These are phyloP conservation scores for Acrodontium crateriforme DNA, from an alignment of 2,329 filamentous ascomycete species.

Conservation along the genomic window DNA sequence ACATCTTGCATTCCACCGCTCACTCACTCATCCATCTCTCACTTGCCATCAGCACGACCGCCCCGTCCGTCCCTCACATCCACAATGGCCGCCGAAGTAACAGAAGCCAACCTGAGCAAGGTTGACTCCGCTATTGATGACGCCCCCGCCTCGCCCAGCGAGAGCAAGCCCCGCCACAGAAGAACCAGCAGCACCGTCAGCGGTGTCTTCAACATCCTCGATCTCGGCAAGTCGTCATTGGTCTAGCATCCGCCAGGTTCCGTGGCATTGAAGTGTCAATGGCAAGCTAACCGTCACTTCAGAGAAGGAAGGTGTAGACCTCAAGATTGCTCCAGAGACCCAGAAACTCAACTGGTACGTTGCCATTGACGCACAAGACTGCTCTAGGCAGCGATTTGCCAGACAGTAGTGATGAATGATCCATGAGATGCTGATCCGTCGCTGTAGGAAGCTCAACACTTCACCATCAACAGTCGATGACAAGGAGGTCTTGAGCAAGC, in stretches of 20 bases:
- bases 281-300: no score
- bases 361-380: neutral
- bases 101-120: slow-evolving; percentile 49
- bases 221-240: slow-evolving; percentile 69
- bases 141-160: slow-evolving; percentile 50
- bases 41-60: no score
- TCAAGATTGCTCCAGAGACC: slow-evolving; percentile 66
- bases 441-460: slow-evolving; percentile 78
- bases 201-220: slow-evolving; percentile 69
- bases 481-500: slow-evolving; percentile 67
- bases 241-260: no score
- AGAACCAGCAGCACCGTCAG: slow-evolving; percentile 59
- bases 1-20: no score
- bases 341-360: slow-evolving; percentile 79
- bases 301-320: slow-evolving; percentile 62
- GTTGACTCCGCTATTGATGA: slow-evolving; percentile 85
- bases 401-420: no score
- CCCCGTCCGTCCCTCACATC: no score
- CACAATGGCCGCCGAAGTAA: slow-evolving; percentile 38
- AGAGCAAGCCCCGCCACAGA: slow-evolving; percentile 46
- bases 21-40: no score
- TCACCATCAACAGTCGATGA: slow-evolving; percentile 69
- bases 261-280: no score
- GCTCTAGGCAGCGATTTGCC: neutral
- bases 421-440: slow-evolving; percentile 5